Conservation (phyloP, 2,329 filamentous ascomycete species). For the Chaetomiaceae sp. region DNA sequence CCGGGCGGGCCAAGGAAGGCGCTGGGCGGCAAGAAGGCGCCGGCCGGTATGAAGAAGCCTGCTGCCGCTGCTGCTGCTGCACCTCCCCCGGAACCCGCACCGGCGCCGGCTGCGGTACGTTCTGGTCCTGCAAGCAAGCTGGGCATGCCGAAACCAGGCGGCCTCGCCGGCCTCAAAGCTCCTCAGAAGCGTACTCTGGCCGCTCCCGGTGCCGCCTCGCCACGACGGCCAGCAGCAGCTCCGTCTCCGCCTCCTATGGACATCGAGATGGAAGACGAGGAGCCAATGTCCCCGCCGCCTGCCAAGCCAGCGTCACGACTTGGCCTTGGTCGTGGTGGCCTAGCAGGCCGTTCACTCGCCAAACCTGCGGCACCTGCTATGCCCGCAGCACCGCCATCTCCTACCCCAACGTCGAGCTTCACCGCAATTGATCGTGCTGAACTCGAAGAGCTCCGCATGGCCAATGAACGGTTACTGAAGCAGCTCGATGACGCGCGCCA, state of each 20-base stretch:
- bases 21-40: slow-evolving; percentile 42
- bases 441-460: slow-evolving; percentile 77
- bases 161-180: slow-evolving; percentile 55
- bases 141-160: slow-evolving; percentile 50
- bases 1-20: slow-evolving; percentile 31
- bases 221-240: slow-evolving; percentile 47
- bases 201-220: slow-evolving; percentile 47
- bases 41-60: slow-evolving; percentile 43
- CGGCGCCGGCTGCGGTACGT: slow-evolving; percentile 52
- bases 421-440: slow-evolving; percentile 84
- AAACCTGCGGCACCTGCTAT: slow-evolving; percentile 60
- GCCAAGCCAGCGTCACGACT: slow-evolving; percentile 59
- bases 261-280: slow-evolving; percentile 53
- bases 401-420: slow-evolving; percentile 61
- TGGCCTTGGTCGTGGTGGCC: slow-evolving; percentile 70
- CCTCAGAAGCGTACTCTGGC: slow-evolving; percentile 53
- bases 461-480: slow-evolving; percentile 73
- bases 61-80: slow-evolving; percentile 38
- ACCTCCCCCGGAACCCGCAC: slow-evolving; percentile 43
- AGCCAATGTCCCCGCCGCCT: slow-evolving; percentile 43
- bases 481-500: slow-evolving; percentile 76
- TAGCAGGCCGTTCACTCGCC: slow-evolving; percentile 79
- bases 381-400: slow-evolving; percentile 49
- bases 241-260: slow-evolving; percentile 52
- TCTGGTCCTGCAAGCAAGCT: slow-evolving; percentile 49